Evolutionary conservation across 306 rosid species (phyloP), one percentile per base, ranked within the genome.

Genomic region (Fragaria nilgerrensis): DNA sequence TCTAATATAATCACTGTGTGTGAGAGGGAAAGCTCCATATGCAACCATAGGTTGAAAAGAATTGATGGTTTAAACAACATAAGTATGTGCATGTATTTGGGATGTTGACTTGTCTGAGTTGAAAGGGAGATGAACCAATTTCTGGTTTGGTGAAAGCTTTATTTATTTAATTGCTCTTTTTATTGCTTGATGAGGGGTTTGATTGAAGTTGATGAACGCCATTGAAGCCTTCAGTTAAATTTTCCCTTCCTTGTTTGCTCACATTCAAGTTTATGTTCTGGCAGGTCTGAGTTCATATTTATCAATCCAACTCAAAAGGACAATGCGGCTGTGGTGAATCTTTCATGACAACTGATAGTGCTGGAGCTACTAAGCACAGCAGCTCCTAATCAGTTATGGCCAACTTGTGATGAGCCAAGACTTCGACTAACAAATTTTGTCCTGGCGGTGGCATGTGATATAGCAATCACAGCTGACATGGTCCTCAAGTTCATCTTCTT

Each of bases 291-390:
- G 87, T 94, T 94, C 43, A 81, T 94, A 45, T 94, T 94, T 68
- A 82, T 94, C 75, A 94, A 90, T 80, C 98, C 55, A 94, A 94
- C 79, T 94, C 98, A 9, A 90, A 92, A 88, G 98, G 97, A 53
- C 95, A 94, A 75, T 92, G 98, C 85, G 98, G 98, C 41, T 39
- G 44, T 39, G 44, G 44, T 39, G 44, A 39, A 5, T 39, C 9
- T 39, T 39, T 39, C 44, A 39, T 94, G 97, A 92, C 97, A 61
- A 89, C 87, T 62, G 15, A 84, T 77, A 77, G 77, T 72, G 39
- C 80, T 19, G 90, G 86, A 62, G 85, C 88, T 73, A 58, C 85
- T 16, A 86, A 90, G 85, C 66, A 82, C 59, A 79, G 84, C 77
- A 62, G 85, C 88, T 73, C 52, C 84, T 16, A 86, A 89, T 84